phyloP scores from a whole-genome alignment of 2,329 filamentous ascomycete species.

The Diplocarpon rosae region DNA sequence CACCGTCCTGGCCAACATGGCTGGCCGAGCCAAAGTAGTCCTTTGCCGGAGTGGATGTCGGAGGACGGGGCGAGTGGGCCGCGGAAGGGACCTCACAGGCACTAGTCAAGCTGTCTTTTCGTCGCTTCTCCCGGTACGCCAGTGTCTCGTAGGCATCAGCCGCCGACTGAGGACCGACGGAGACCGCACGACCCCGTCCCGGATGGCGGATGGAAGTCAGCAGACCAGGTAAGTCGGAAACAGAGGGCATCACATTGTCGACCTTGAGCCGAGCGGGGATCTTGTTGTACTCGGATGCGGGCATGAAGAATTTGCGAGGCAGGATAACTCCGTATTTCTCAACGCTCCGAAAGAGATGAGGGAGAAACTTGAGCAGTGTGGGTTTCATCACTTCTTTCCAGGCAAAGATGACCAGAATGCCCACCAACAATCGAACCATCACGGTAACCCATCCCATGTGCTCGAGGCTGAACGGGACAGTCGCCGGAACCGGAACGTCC shows the following conservation, averaged over 20 bases:
- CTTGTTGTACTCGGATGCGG: conserved; percentile 79
- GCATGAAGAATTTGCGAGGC: conserved; percentile 82
- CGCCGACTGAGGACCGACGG: conserved; percentile 86
- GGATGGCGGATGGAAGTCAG: conserved; percentile 74
- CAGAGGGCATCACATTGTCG: conserved; percentile 81
- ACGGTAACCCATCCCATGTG: conserved; percentile 56
- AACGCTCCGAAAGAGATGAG: conserved; percentile 77
- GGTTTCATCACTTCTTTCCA: conserved; percentile 92
- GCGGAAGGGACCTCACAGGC: conserved; percentile 9
- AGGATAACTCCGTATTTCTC: conserved; percentile 70
- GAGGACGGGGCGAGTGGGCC: conserved; percentile 11
- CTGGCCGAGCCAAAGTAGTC: conserved; percentile 9
- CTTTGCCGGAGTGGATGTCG: conserved; percentile 3
- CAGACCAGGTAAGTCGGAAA: conserved; percentile 77
- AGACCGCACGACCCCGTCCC: conserved; percentile 66
- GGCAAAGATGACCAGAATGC: conserved; percentile 72
- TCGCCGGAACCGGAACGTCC: conserved; percentile 41
- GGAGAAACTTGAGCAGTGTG: conserved; percentile 61
- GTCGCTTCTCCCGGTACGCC: conserved; percentile 69
- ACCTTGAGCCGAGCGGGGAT: conserved; percentile 64
- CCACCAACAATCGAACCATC: conserved; percentile 59
- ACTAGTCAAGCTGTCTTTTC: conserved; percentile 42
- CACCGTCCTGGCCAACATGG: conserved; percentile 17
- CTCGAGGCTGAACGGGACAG: conserved; percentile 52
- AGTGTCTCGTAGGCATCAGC: conserved; percentile 94